Conservation (phyloP, 257 asterid species). For the Solanum bukasovii region DNA sequence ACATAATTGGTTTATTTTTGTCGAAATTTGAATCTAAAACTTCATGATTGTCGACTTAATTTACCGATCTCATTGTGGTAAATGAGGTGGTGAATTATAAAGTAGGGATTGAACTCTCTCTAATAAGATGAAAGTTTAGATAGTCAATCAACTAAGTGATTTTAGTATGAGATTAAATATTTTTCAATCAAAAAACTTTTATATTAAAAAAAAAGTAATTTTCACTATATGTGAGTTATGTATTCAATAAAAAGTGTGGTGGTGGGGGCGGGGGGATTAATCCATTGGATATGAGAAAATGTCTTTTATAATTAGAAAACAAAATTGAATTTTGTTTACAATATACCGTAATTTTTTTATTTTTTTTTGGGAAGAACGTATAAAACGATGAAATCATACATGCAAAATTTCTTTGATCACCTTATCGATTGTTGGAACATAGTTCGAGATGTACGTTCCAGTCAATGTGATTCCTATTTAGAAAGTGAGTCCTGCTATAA, state of each 20-base stretch:
- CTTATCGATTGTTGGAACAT: not conserved
- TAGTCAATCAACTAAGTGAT: not conserved
- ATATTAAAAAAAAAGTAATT: no score
- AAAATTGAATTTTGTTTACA: not conserved
- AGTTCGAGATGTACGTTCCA: not conserved
- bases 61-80: not conserved
- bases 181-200: not conserved
- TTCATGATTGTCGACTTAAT: not conserved
- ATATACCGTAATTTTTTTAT: not conserved
- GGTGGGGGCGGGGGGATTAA: no score
- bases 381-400: not conserved
- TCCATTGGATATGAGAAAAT: not conserved
- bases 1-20: no score
- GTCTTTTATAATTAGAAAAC: not conserved
- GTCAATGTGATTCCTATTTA: not conserved
- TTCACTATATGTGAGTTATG: no score
- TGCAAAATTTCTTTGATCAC: not conserved
- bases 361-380: not conserved
- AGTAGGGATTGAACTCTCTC: not conserved
- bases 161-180: not conserved
- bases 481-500: not conserved
- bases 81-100: no score
- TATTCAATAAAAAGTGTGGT: no score
- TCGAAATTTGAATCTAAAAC: no score
- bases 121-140: not conserved